phyloP scores from a whole-genome alignment of 306 rosid species.

The Acmispon strigosus region DNA sequence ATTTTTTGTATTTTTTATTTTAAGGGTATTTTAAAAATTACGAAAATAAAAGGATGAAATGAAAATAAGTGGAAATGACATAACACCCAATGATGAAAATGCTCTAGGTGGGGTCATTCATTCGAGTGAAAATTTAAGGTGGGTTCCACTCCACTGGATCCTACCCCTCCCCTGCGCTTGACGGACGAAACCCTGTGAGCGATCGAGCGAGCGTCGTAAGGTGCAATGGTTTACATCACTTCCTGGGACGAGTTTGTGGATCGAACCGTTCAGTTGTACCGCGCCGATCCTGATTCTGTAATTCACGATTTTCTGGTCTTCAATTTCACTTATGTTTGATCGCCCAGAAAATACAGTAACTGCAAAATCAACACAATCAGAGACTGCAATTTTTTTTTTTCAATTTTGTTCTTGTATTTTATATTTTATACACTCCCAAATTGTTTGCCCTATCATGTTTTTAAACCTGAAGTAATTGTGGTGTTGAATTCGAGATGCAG shows the following conservation, averaged over 20 bases:
- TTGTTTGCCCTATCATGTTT: neutral
- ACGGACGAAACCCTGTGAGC: neutral
- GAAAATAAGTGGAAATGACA: no score
- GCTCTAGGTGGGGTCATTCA: neutral
- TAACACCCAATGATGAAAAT: no score
- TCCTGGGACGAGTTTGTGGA: conserved; percentile 27
- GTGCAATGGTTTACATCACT: conserved; percentile 25
- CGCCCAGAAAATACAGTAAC: conserved; percentile 3
- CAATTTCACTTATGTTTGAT: neutral
- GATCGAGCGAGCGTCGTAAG: neutral
- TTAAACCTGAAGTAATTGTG: neutral
- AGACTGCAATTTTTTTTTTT: neutral
- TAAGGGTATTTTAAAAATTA: no score
- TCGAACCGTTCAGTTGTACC: conserved; percentile 29
- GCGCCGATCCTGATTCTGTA: conserved; percentile 66
- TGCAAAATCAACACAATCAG: neutral
- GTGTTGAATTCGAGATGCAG: conserved; percentile 31
- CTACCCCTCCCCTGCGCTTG: neutral
- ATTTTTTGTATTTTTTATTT: no score
- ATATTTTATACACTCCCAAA: neutral
- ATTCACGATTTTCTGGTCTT: neutral
- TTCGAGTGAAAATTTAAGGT: neutral
- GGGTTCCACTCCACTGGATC: neutral
- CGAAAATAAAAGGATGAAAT: no score
- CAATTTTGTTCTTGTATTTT: neutral